These are phyloP conservation scores for button mushroom (Agaricus bisporus) DNA, from an alignment of 768 basidiomycete genomes.

Conservation along the genomic window DNA sequence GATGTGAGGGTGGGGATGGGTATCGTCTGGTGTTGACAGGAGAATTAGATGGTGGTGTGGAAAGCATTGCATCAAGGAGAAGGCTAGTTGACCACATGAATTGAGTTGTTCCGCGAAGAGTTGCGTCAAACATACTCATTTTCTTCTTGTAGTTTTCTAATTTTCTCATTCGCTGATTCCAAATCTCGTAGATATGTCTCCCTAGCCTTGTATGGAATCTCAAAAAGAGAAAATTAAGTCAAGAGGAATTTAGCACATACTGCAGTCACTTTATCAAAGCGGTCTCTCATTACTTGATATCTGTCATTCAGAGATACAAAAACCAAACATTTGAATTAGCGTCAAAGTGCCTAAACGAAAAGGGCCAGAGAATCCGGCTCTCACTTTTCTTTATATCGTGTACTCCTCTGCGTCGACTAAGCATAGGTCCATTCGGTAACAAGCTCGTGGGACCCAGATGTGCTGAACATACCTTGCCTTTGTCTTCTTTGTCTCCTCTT, in stretches of 20 bases:
- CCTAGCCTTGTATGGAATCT: neutral
- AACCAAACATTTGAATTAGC: neutral
- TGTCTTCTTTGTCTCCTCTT: slow-evolving; percentile 8
- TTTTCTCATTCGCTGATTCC: slow-evolving; percentile 3
- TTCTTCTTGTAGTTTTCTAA: slow-evolving; percentile 10
- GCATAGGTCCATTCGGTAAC: neutral
- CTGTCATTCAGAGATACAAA: neutral
- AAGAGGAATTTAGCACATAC: neutral
- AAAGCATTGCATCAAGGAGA: slow-evolving; percentile 10
- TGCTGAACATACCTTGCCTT: slow-evolving; percentile 6
- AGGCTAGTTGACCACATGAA: neutral
- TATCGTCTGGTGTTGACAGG: neutral
- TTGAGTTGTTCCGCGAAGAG: neutral
- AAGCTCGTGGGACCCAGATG: neutral
- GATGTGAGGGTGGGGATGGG: neutral
- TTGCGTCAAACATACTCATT: slow-evolving; percentile 1
- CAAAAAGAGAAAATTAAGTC: neutral
- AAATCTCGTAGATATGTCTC: slow-evolving; percentile 5
- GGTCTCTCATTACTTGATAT: slow-evolving; percentile 8
- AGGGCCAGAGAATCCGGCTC: neutral
- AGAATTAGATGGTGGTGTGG: neutral
- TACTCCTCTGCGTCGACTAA: slow-evolving; percentile 5
- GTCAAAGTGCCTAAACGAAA: neutral
- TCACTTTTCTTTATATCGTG: slow-evolving; percentile 11
- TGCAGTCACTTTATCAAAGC: slow-evolving; percentile 6